These are phyloP conservation scores for Paecilomyces formosus DNA, from an alignment of 2,329 filamentous ascomycete species.

Conservation along the genomic window DNA sequence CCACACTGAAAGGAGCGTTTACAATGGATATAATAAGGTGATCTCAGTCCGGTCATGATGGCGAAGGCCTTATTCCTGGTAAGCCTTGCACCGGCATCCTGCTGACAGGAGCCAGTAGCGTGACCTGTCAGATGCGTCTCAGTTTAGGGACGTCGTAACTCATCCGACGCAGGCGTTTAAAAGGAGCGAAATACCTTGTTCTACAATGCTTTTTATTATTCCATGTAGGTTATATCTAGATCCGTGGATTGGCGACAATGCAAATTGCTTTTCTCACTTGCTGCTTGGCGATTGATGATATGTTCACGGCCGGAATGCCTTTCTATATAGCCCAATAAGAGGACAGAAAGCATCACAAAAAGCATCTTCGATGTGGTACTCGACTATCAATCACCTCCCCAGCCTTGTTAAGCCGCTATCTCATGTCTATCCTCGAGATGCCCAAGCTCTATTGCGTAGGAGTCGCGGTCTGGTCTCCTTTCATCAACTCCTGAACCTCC, in stretches of 20 bases:
- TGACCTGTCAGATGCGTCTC: neutral
- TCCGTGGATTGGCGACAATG: constrained; percentile 5
- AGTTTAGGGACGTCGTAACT: neutral
- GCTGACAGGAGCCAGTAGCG: neutral
- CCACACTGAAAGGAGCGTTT: neutral
- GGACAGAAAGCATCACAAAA: too few relatives aligned
- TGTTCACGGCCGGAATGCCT: neutral
- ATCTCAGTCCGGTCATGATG: neutral
- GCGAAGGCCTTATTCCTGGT: neutral
- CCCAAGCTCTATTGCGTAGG: neutral
- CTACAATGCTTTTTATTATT: neutral
- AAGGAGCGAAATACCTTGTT: neutral
- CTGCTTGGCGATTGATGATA: neutral
- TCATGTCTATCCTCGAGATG: neutral
- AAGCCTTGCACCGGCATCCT: neutral
- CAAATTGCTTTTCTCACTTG: neutral
- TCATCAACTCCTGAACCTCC: neutral
- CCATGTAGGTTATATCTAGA: constrained; percentile 2
- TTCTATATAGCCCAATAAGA: neutral
- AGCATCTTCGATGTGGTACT: neutral
- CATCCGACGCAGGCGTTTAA: neutral
- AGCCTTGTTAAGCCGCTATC: neutral
- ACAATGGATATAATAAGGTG: neutral
- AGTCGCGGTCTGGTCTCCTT: neutral
- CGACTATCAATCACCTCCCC: too few relatives aligned